Conservation (phyloP, 202 grass and related monocot species). For the Zoysia matrella region DNA sequence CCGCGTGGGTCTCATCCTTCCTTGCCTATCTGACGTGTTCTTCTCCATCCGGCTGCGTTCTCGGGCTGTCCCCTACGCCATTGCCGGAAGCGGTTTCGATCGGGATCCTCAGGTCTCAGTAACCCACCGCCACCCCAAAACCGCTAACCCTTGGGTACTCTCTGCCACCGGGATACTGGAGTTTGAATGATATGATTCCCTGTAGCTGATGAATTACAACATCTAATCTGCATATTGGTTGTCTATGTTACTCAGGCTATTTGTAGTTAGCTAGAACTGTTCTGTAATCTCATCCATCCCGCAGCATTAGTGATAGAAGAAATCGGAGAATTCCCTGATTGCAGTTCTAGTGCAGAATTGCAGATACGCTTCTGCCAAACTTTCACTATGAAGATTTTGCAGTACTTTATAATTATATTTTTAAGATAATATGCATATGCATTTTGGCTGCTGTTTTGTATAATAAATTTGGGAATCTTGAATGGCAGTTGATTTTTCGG, state of each 20-base stretch:
- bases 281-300: not conserved
- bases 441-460: not conserved
- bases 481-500: not conserved
- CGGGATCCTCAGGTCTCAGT: too few relatives aligned
- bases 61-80: too few relatives aligned
- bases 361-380: not conserved
- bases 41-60: too few relatives aligned
- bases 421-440: not conserved
- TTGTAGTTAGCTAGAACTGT: not conserved
- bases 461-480: constrained; percentile 1
- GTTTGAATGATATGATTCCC: too few relatives aligned
- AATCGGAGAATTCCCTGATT: not conserved
- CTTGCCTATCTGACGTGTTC: too few relatives aligned
- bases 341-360: not conserved
- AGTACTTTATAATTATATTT: not conserved
- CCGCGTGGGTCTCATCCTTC: too few relatives aligned
- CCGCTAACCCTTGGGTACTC: too few relatives aligned
- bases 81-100: too few relatives aligned
- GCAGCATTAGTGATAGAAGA: not conserved
- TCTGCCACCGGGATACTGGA: too few relatives aligned
- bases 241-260: not conserved
- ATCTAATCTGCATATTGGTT: too few relatives aligned
- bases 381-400: constrained; percentile 5
- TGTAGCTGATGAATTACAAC: too few relatives aligned
- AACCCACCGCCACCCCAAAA: too few relatives aligned